A percentile compares a stretch with the other conserved stretches of the same genome.
Evolutionary conservation across 768 basidiomycete genomes (phyloP).

Genomic region (Rhizopogon salebrosus): DNA sequence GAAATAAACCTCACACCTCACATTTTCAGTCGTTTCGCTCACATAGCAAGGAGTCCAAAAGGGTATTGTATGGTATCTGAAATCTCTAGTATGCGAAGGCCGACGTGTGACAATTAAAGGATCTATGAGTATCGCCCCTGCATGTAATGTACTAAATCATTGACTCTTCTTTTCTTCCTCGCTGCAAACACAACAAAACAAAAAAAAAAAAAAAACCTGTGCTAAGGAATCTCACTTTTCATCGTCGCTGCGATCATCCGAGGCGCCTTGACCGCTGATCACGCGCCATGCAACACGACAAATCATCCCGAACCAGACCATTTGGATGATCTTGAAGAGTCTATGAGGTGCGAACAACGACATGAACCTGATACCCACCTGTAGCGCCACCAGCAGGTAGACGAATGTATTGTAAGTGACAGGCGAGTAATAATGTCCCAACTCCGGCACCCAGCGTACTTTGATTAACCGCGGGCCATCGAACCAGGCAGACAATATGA

Average conservation of each 20-base stretch:
- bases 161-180: constrained; percentile 18
- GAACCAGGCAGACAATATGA: constrained; percentile 56
- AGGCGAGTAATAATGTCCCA: constrained; percentile 51
- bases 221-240: constrained; percentile 44
- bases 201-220: constrained; percentile 1
- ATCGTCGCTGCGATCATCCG: constrained; percentile 84
- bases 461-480: constrained; percentile 47
- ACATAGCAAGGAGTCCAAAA: background rate
- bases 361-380: constrained; percentile 38
- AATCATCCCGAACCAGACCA: constrained; percentile 86
- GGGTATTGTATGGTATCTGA: constrained; percentile 23
- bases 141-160: constrained; percentile 22
- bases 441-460: constrained; percentile 54
- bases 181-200: constrained; percentile 6
- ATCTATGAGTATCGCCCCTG: constrained; percentile 5
- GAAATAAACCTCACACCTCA: no score
- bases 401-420: constrained; percentile 44
- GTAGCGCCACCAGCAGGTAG: constrained; percentile 49
- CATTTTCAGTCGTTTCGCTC: background rate
- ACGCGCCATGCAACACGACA: constrained; percentile 80
- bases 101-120: constrained; percentile 19
- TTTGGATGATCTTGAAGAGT: constrained; percentile 55
- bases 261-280: constrained; percentile 65
- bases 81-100: constrained; percentile 22
- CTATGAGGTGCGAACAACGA: constrained; percentile 3